These are phyloP conservation scores for Plectosphaerella plurivora DNA, from an alignment of 2,329 filamentous ascomycete genomes.

Conservation along the genomic window DNA sequence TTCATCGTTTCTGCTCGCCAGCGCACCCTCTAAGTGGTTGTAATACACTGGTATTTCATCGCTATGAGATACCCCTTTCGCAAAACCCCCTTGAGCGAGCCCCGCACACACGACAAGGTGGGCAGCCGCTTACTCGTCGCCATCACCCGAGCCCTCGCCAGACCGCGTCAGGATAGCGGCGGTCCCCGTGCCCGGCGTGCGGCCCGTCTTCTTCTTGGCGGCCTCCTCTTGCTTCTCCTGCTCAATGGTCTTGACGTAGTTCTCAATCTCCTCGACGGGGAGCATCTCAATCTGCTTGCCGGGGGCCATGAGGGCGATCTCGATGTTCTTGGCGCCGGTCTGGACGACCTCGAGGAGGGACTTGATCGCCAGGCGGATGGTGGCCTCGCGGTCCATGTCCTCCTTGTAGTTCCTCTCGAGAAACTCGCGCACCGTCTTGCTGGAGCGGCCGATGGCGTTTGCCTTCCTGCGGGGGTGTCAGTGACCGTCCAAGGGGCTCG, in stretches of 20 bases:
- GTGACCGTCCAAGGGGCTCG: not conserved
- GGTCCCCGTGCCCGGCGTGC: conserved; percentile 63
- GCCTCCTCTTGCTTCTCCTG: conserved; percentile 99
- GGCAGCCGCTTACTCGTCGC: conserved; percentile 14
- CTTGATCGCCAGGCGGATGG: conserved; percentile 96
- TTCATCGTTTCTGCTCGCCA: conserved; percentile 13
- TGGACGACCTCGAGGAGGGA: conserved; percentile 97
- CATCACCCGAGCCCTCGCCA: conserved; percentile 28
- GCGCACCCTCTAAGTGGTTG: conserved; percentile 19
- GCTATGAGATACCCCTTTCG: conserved; percentile 8
- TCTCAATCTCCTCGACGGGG: conserved; percentile 91
- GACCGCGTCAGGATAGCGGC: conserved; percentile 69
- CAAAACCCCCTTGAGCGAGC: conserved; percentile 7
- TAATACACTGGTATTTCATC: conserved; percentile 28
- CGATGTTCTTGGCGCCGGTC: conserved; percentile 98
- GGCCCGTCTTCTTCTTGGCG: conserved; percentile 88
- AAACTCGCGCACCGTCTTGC: conserved; percentile 98
- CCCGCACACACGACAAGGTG: too few species aligned
- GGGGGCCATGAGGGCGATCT: conserved; percentile 96
- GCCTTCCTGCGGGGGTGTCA: conserved; percentile 71
- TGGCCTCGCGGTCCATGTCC: conserved; percentile 92
- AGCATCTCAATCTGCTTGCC: conserved; percentile 90
- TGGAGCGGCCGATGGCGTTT: conserved; percentile 95
- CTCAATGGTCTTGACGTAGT: conserved; percentile 98
- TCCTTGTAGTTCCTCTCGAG: conserved; percentile 98